Evolutionary conservation across 768 basidiomycete species (phyloP).

Genomic region (Phaeotremella skinneri): DNA sequence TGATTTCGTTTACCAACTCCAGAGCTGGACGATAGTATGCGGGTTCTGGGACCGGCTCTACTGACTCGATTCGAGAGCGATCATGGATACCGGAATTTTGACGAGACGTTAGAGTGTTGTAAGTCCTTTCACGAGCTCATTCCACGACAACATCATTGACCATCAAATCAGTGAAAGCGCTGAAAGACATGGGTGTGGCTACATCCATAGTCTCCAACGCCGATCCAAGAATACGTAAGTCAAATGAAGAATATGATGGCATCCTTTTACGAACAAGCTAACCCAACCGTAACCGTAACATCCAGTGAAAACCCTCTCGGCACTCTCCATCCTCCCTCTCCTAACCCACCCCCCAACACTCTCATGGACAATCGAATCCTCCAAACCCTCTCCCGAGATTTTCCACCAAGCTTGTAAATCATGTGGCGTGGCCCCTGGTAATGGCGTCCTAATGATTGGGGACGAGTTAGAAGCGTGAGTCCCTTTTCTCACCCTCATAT

Average conservation of each 20-base stretch:
- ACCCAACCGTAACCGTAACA: no score
- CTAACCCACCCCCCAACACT: constrained; percentile 40
- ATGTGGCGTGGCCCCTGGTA: constrained; percentile 18
- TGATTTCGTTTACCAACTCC: not conserved
- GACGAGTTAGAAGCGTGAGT: constrained; percentile 50
- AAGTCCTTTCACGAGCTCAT: not conserved
- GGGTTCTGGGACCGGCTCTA: constrained; percentile 28
- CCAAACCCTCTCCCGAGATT: constrained; percentile 41
- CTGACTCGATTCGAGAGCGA: constrained; percentile 43
- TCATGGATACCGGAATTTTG: constrained; percentile 43
- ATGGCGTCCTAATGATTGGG: constrained; percentile 48
- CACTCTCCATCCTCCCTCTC: constrained; percentile 33
- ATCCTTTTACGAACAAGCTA: not conserved
- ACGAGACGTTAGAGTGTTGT: constrained; percentile 41
- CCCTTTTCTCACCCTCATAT: not conserved
- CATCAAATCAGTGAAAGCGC: constrained; percentile 24
- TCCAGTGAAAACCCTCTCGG: constrained; percentile 44
- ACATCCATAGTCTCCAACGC: constrained; percentile 46
- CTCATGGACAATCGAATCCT: constrained; percentile 39
- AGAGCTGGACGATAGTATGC: constrained; percentile 31
- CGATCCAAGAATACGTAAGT: constrained; percentile 47
- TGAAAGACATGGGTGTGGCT: constrained; percentile 34
- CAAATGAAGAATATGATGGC: not conserved
- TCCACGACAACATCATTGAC: not conserved
- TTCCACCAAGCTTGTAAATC: constrained; percentile 33